Percentiles rank a stretch among this genome's conserved stretches.
phyloP scores from a whole-genome alignment of 2,329 filamentous ascomycete genomes.

The Colletotrichum kahawae region DNA sequence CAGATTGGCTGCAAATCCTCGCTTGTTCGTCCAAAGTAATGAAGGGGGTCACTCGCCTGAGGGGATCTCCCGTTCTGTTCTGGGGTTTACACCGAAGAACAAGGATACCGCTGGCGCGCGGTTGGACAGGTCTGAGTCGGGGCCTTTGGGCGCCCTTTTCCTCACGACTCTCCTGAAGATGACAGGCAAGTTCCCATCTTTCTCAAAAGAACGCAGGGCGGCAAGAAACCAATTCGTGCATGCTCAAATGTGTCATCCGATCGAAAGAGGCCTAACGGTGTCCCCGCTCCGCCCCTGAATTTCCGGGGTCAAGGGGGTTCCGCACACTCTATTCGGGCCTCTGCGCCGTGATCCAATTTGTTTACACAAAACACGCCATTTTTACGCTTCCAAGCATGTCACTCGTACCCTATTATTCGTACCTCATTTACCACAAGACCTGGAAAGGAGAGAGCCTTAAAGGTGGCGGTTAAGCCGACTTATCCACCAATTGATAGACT shows the following conservation, averaged over 20 bases:
- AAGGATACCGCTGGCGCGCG: background rate
- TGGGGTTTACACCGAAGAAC: background rate
- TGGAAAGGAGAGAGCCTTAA: background rate
- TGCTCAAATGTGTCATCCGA: background rate
- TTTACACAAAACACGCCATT: conserved; percentile 9
- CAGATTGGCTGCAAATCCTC: background rate
- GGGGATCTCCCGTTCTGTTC: conserved; percentile 2
- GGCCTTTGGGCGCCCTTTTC: background rate
- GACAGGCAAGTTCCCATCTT: background rate
- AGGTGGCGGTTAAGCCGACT: background rate
- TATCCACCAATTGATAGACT: background rate
- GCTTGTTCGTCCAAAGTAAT: conserved; percentile 4
- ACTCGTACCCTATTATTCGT: no score
- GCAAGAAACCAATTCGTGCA: background rate
- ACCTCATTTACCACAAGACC: background rate
- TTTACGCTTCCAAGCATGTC: conserved; percentile 4
- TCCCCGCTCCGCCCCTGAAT: conserved; percentile 7
- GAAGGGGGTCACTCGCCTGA: background rate
- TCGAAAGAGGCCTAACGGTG: background rate
- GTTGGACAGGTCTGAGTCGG: background rate
- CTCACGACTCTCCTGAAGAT: background rate
- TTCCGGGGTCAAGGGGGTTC: background rate
- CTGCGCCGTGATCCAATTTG: background rate
- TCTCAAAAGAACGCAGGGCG: background rate
- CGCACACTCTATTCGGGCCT: background rate